Conservation (phyloP, 1,284 basidiomycete species). For the Pascua sp. region DNA sequence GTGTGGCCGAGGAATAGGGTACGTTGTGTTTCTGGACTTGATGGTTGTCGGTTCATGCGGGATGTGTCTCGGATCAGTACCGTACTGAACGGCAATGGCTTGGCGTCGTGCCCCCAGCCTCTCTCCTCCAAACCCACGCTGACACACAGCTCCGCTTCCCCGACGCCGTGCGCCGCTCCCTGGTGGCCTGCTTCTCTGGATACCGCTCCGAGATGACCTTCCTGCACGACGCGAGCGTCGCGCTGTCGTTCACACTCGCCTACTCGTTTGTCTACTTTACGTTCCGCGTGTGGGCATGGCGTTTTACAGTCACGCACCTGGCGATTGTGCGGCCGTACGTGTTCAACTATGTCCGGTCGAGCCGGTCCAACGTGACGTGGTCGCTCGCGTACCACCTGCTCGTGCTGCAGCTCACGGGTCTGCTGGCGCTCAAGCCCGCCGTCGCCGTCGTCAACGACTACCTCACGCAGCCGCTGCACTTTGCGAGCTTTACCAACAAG, state of each 20-base stretch:
- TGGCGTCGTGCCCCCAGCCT: too few species aligned
- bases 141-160: slow-evolving; percentile 17
- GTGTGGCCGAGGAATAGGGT: slow-evolving; percentile 27
- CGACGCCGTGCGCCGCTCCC: slow-evolving; percentile 17
- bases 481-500: slow-evolving; percentile 31
- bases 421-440: slow-evolving; percentile 28
- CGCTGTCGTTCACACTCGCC: slow-evolving; percentile 2
- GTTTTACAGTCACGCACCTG: slow-evolving; percentile 15
- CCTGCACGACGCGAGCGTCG: background rate
- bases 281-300: slow-evolving; percentile 16
- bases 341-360: slow-evolving; percentile 37
- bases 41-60: too few species aligned
- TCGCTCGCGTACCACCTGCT: slow-evolving; percentile 28
- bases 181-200: slow-evolving; percentile 7
- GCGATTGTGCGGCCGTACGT: slow-evolving; percentile 32
- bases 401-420: slow-evolving; percentile 22
- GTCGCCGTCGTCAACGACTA: slow-evolving; percentile 34
- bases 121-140: too few species aligned
- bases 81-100: too few species aligned
- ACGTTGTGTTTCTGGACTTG: background rate
- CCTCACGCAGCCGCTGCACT: slow-evolving; percentile 40
- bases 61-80: too few species aligned
- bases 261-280: slow-evolving; percentile 21
- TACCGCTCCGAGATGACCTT: background rate
- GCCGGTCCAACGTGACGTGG: slow-evolving; percentile 24